phyloP scores from a whole-genome alignment of 495 filamentous ascomycete species.

The Chlorociboria aeruginascens region DNA sequence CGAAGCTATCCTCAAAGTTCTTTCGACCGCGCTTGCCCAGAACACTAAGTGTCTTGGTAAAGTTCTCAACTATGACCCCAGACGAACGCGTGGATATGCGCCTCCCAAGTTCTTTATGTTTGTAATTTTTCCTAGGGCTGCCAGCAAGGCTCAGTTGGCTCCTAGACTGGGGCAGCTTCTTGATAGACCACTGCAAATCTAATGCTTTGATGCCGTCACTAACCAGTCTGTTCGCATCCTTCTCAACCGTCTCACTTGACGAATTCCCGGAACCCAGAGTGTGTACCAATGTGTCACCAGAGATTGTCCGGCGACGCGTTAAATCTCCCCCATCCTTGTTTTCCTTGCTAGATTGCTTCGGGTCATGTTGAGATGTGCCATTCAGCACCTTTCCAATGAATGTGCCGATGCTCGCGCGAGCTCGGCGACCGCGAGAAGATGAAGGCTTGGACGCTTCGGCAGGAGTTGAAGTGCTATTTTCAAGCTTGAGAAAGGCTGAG shows the following conservation, averaged over 20 bases:
- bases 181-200: conserved; percentile 13
- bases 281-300: conserved; percentile 24
- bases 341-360: conserved; percentile 19
- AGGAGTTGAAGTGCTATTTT: conserved; percentile 1
- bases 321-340: conserved; percentile 8
- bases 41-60: conserved; percentile 30
- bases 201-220: conserved; percentile 13
- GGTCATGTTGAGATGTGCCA: conserved; percentile 31
- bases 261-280: conserved; percentile 5
- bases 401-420: conserved; percentile 31
- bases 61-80: conserved; percentile 31
- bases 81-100: conserved; percentile 30
- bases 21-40: conserved; percentile 34
- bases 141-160: conserved; percentile 8
- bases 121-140: conserved; percentile 9
- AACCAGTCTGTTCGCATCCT: conserved; percentile 6
- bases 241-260: conserved; percentile 3
- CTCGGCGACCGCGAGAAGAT: conserved; percentile 29
- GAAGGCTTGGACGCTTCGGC: conserved; percentile 2
- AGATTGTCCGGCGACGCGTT: conserved; percentile 26
- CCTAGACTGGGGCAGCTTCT: conserved; percentile 9
- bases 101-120: conserved; percentile 5
- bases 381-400: conserved; percentile 44
- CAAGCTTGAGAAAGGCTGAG: conserved; percentile 13
- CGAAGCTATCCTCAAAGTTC: conserved; percentile 26